These are phyloP conservation scores for Fusarium tupiense DNA, from an alignment of 2,329 filamentous ascomycete genomes.

Conservation along the genomic window DNA sequence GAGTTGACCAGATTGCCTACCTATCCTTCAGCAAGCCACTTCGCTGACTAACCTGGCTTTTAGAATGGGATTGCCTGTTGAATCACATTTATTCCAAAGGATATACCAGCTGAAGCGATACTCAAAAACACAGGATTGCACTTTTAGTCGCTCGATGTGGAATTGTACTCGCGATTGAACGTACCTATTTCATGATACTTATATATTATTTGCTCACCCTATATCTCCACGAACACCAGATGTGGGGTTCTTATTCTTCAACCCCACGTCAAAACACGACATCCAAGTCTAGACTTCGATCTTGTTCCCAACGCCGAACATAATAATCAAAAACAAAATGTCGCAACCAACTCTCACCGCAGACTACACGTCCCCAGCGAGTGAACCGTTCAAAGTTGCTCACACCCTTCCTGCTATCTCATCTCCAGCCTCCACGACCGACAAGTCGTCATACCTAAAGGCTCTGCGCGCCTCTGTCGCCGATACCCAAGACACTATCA, in stretches of 20 bases:
- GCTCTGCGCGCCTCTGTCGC: slow-evolving; percentile 66
- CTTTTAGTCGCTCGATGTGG: background rate
- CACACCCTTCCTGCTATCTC: slow-evolving; percentile 49
- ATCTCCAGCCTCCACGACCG: slow-evolving; percentile 50
- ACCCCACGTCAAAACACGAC: slow-evolving; percentile 36
- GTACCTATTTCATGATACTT: background rate
- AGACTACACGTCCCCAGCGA: slow-evolving; percentile 63
- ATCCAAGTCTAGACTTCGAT: background rate
- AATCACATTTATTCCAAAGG: background rate
- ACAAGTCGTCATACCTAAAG: slow-evolving; percentile 69
- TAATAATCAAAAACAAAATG: slow-evolving; percentile 3
- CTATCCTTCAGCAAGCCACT: slow-evolving; percentile 1
- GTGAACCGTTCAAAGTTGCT: slow-evolving; percentile 57
- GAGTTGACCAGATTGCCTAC: background rate
- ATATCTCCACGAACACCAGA: background rate
- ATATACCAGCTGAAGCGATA: background rate
- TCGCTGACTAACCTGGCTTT: slow-evolving; percentile 15
- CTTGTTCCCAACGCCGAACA: background rate
- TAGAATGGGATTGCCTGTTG: background rate
- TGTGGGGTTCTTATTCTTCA: slow-evolving; percentile 21
- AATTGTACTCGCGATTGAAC: background rate
- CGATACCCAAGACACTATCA: slow-evolving; percentile 72
- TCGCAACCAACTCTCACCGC: slow-evolving; percentile 48
- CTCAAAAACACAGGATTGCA: background rate
- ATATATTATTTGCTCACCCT: background rate